These are phyloP conservation scores for Jacaranda copaia DNA, from an alignment of 257 asterid genomes.

Conservation along the genomic window DNA sequence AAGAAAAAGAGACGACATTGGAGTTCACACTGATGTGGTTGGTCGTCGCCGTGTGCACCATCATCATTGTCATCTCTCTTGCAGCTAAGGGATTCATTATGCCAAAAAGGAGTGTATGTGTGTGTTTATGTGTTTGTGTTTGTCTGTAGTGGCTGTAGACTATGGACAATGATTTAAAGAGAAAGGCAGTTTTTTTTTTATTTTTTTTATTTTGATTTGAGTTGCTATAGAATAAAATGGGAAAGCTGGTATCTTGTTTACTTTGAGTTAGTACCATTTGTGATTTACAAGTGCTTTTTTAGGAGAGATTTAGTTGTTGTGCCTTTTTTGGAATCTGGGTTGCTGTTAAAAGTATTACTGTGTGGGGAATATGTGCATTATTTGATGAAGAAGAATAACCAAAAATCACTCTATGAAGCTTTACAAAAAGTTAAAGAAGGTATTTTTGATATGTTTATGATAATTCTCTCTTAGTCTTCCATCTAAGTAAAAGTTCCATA, in stretches of 20 bases:
- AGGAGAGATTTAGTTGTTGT: neutral
- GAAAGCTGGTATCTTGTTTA: neutral
- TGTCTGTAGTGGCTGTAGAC: conserved; percentile 20
- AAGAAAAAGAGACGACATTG: conserved; percentile 59
- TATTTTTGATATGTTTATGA: conserved; percentile 26
- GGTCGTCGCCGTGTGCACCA: conserved; percentile 80
- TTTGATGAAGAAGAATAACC: conserved; percentile 73
- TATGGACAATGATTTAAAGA: conserved; percentile 10
- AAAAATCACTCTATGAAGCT: conserved; percentile 79
- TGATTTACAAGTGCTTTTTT: neutral
- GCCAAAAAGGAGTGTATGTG: conserved; percentile 64
- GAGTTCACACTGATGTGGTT: conserved; percentile 94
- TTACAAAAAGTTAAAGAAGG: conserved; percentile 85
- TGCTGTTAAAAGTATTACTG: conserved; percentile 28
- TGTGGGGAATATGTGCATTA: conserved; percentile 50
- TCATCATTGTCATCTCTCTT: conserved; percentile 78
- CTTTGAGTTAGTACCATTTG: neutral
- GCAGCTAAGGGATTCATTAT: conserved; percentile 76
- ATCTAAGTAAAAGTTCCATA: neutral
- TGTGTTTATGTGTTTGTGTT: no score
- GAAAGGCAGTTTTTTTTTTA: neutral
- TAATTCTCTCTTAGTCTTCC: conserved; percentile 9
- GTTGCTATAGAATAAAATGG: conserved; percentile 7
- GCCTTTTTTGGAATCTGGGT: conserved; percentile 30
- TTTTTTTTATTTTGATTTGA: neutral